phyloP scores from a whole-genome alignment of 2,329 filamentous ascomycete genomes.

The Pestalotiopsis sp. region DNA sequence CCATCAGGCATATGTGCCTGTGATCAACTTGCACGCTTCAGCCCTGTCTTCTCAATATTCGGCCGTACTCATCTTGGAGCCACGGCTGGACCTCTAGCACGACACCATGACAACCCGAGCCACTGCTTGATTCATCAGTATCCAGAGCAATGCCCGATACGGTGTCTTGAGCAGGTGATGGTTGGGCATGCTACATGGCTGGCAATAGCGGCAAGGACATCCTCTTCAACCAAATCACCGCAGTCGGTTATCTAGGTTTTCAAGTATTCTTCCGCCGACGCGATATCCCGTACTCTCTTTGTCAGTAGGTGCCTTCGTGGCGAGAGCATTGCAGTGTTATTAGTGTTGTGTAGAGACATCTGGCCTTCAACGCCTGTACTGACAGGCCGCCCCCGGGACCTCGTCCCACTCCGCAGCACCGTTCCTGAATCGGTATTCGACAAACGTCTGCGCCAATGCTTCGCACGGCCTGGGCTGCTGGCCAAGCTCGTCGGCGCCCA shows the following conservation, averaged over 20 bases:
- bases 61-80: not conserved
- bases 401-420: not conserved
- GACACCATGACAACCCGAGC: not conserved
- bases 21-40: too few species aligned
- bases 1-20: too few species aligned
- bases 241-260: too few species aligned
- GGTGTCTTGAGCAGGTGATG: not conserved
- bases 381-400: not conserved
- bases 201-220: not conserved
- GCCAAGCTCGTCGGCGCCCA: not conserved
- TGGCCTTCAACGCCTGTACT: not conserved
- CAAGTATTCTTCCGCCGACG: too few species aligned
- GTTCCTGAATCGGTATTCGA: slow-evolving; percentile 2
- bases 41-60: too few species aligned
- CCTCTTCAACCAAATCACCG: not conserved
- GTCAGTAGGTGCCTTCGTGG: not conserved
- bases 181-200: too few species aligned
- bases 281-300: not conserved
- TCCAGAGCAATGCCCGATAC: not conserved
- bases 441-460: slow-evolving; percentile 7
- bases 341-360: too few species aligned
- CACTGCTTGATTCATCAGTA: not conserved
- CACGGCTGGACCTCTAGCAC: not conserved
- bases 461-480: not conserved
- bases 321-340: not conserved